Conservation (phyloP, 2,329 filamentous ascomycete genomes). For the Penicillium sp. region DNA sequence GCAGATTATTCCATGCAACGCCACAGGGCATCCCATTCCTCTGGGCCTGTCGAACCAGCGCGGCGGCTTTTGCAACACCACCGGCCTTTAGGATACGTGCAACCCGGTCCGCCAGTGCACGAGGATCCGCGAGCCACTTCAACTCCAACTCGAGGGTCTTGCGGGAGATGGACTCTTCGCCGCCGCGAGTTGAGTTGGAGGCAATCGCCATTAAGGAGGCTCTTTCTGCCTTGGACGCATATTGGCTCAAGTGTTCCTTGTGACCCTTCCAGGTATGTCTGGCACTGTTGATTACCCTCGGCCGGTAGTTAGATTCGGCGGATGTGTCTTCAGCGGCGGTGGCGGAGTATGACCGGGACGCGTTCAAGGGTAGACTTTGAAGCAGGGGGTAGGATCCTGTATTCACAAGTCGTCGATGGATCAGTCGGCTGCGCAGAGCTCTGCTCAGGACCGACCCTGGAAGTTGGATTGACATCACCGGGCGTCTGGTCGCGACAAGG, state of each 20-base stretch:
- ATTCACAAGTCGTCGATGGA: conserved; percentile 5
- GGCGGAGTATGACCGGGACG: conserved; percentile 3
- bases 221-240: conserved; percentile 1
- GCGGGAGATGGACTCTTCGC: conserved; percentile 1
- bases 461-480: conserved; percentile 16
- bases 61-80: conserved; percentile 61
- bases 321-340: not conserved
- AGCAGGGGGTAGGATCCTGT: not conserved
- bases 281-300: not conserved
- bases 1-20: conserved; percentile 84
- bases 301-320: not conserved
- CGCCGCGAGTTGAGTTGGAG: not conserved
- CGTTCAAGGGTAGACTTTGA: not conserved
- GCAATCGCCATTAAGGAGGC: conserved; percentile 10
- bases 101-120: conserved; percentile 66
- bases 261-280: not conserved
- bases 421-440: conserved; percentile 20
- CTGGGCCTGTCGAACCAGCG: conserved; percentile 60
- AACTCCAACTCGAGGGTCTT: conserved; percentile 52
- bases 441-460: conserved; percentile 18
- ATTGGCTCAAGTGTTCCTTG: not conserved
- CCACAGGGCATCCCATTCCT: conserved; percentile 59
- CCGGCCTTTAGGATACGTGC: conserved; percentile 54
- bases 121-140: conserved; percentile 61
- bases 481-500: not conserved